Conservation (phyloP, 169 alveolate genomes). For the Plasmodium malariae region DNA sequence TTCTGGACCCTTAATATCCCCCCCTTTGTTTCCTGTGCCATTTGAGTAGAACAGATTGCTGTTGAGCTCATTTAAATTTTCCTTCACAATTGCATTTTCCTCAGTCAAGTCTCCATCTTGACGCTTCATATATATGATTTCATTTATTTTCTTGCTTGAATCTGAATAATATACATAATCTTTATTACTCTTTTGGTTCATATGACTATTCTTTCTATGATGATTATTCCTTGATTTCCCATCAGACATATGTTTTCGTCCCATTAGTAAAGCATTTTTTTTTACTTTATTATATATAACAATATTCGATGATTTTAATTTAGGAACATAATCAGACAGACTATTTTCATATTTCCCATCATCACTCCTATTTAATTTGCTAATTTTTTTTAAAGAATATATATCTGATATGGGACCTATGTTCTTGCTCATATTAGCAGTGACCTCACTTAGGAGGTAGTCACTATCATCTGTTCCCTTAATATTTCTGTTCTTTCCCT, state of each 20-base stretch:
- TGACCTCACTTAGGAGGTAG: neutral
- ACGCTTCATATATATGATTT: neutral
- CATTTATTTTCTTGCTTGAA: conserved; percentile 11
- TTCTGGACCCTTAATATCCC: neutral
- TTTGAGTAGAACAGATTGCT: neutral
- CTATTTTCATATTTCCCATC: conserved; percentile 6
- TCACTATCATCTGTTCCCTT: neutral
- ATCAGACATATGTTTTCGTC: neutral
- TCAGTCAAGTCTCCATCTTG: neutral
- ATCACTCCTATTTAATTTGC: neutral
- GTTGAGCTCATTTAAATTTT: neutral
- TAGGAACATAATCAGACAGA: neutral
- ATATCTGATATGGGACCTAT: conserved; percentile 2
- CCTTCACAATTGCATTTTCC: neutral
- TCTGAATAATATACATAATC: conserved; percentile 21
- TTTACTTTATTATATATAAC: conserved; percentile 4
- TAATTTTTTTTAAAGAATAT: neutral
- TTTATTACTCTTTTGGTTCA: neutral
- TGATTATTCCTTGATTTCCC: neutral
- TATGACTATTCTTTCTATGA: neutral
- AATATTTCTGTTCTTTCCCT: neutral
- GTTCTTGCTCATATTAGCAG: neutral
- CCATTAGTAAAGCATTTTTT: conserved; percentile 6
- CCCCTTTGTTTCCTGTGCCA: neutral
- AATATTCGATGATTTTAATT: conserved; percentile 10